Evolutionary conservation across 2,329 filamentous ascomycete genomes (phyloP).

Genomic region (Aotearoamyces nothofagi): DNA sequence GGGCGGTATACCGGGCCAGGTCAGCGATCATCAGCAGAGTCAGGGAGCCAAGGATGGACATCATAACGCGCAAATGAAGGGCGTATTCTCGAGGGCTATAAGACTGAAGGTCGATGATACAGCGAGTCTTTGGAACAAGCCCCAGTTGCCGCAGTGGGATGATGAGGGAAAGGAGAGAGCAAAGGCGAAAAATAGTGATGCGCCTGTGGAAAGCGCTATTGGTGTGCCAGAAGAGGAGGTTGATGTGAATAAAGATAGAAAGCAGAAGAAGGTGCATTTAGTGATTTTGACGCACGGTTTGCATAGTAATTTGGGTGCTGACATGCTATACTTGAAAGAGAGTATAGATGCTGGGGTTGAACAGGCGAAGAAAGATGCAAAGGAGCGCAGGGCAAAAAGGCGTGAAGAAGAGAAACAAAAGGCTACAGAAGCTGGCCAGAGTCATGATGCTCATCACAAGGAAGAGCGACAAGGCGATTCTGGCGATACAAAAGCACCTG

Average conservation of each 20-base stretch:
- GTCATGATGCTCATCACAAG: conserved; percentile 8
- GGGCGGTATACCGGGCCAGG: conserved; percentile 40
- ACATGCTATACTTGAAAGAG: conserved; percentile 96
- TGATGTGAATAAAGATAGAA: conserved; percentile 24
- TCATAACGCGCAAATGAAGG: conserved; percentile 49
- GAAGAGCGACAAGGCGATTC: conserved; percentile 9
- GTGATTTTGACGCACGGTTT: conserved; percentile 88
- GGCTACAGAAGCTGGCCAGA: conserved; percentile 5
- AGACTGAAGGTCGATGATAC: conserved; percentile 76
- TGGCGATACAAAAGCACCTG: conserved; percentile 5
- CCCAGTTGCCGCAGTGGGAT: conserved; percentile 56
- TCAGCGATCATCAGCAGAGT: conserved; percentile 63
- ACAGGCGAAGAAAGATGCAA: conserved; percentile 57
- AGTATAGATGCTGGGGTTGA: conserved; percentile 77
- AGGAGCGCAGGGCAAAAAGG: conserved; percentile 38
- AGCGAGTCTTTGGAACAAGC: conserved; percentile 82
- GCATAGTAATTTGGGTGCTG: conserved; percentile 87
- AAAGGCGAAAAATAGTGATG: conserved; percentile 12
- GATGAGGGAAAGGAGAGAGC: conserved; percentile 11
- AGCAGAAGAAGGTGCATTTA: conserved; percentile 70
- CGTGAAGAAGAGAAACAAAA: conserved; percentile 21
- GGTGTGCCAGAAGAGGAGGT: conserved; percentile 9
- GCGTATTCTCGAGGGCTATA: conserved; percentile 74
- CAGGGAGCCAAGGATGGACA: conserved; percentile 38
- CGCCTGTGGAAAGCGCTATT: conserved; percentile 11